Percentiles rank a stretch among this genome's conserved stretches.
Evolutionary conservation across 306 rosid species (phyloP).

Genomic region (Malus asiatica): DNA sequence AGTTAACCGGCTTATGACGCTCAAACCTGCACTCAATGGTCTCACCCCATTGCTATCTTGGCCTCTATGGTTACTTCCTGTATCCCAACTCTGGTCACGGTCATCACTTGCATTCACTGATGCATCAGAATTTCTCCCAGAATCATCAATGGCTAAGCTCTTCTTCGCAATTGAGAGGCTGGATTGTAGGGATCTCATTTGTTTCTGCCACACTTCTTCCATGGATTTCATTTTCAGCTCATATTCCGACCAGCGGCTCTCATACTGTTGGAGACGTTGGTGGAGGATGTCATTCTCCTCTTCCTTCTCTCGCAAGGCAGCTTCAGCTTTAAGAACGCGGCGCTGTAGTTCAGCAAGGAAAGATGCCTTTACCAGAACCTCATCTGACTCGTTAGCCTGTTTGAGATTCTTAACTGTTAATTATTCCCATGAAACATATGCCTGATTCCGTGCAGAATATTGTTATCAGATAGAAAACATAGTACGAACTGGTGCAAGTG

Average conservation of each 20-base stretch:
- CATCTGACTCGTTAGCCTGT: conserved; percentile 72
- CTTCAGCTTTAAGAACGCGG: conserved; percentile 93
- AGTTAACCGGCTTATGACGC: conserved; percentile 87
- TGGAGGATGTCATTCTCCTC: conserved; percentile 97
- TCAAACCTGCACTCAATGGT: conserved; percentile 94
- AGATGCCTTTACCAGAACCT: conserved; percentile 91
- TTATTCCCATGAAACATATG: neutral
- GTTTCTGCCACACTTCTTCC: conserved; percentile 99
- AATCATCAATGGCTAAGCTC: conserved; percentile 89
- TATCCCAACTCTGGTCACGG: conserved; percentile 70
- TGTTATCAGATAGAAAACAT: neutral
- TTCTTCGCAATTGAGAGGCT: conserved; percentile 99
- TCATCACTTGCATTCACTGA: conserved; percentile 88
- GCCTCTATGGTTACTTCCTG: conserved; percentile 49
- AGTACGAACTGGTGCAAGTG: neutral
- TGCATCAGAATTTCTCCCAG: conserved; percentile 83
- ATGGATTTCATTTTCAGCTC: conserved; percentile 95
- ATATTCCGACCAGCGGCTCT: conserved; percentile 94
- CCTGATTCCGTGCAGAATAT: neutral
- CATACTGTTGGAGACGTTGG: conserved; percentile 91
- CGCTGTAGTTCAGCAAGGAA: conserved; percentile 88
- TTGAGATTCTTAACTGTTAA: conserved; percentile 8
- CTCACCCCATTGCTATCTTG: conserved; percentile 81
- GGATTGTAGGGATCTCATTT: conserved; percentile 96
- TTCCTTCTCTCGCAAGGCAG: conserved; percentile 85